Evolutionary conservation across 2,329 filamentous ascomycete species (phyloP).

Genomic region (Hymenoscyphus fraxineus): DNA sequence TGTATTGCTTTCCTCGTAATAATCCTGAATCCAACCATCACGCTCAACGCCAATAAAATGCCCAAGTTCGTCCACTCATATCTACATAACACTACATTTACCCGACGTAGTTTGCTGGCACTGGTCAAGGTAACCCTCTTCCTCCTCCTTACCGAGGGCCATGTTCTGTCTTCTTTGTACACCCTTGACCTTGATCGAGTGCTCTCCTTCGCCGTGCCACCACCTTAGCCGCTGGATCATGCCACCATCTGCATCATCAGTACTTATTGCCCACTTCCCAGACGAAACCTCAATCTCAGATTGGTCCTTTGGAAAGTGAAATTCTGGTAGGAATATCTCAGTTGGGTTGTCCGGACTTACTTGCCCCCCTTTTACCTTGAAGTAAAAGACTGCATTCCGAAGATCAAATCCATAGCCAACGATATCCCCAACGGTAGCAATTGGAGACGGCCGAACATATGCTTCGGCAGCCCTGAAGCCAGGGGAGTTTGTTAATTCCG

Average conservation of each 20-base stretch:
- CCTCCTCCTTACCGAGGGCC: conserved; percentile 50
- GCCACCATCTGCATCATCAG: conserved; percentile 65
- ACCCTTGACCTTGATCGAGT: conserved; percentile 73
- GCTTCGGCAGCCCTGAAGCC: conserved; percentile 91
- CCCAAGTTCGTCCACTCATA: conserved; percentile 11
- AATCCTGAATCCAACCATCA: neutral
- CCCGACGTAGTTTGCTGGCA: conserved; percentile 42
- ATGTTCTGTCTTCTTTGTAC: conserved; percentile 61
- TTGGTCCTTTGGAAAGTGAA: conserved; percentile 78
- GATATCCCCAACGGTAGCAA: conserved; percentile 69
- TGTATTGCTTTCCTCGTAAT: neutral
- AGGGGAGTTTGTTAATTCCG: conserved; percentile 57
- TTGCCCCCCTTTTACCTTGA: conserved; percentile 62
- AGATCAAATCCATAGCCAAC: conserved; percentile 77
- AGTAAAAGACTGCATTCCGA: conserved; percentile 69
- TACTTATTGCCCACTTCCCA: conserved; percentile 85
- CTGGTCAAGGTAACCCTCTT: conserved; percentile 75
- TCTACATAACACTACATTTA: conserved; percentile 48
- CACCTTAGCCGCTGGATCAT: conserved; percentile 75
- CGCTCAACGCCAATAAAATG: conserved; percentile 13
- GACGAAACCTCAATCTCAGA: conserved; percentile 72
- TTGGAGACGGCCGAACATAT: conserved; percentile 80
- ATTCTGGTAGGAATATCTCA: conserved; percentile 81
- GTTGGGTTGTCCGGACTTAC: conserved; percentile 68
- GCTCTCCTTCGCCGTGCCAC: conserved; percentile 89